These are phyloP conservation scores for Vanrija sp. DNA, from an alignment of 1,284 basidiomycete genomes.

Conservation along the genomic window DNA sequence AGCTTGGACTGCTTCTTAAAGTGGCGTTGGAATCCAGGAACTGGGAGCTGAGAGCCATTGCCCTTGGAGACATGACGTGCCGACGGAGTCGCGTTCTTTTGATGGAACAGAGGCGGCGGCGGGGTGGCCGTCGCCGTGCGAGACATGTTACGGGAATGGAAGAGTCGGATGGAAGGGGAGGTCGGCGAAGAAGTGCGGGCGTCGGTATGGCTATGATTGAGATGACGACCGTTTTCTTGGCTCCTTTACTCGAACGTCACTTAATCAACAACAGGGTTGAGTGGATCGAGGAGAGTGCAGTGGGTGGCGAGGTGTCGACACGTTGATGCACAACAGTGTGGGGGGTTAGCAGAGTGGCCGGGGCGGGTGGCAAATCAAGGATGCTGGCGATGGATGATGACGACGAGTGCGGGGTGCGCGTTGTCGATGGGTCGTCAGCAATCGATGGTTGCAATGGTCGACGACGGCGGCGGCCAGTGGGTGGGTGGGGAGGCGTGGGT, in stretches of 20 bases:
- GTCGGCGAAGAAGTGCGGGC: conserved; percentile 47
- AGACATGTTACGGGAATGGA: conserved; percentile 30
- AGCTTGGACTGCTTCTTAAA: conserved; percentile 10
- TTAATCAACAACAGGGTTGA: conserved; percentile 2
- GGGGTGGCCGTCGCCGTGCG: conserved; percentile 39
- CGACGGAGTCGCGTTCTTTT: conserved; percentile 33
- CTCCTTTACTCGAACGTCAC: conserved; percentile 21
- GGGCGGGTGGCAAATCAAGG: neutral
- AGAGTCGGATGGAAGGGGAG: conserved; percentile 24
- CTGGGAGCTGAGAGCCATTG: neutral
- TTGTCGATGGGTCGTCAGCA: neutral
- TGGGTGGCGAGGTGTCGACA: no score
- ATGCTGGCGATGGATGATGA: neutral
- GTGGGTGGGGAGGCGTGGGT: neutral
- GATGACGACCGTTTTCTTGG: conserved; percentile 43
- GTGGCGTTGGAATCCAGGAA: conserved; percentile 11
- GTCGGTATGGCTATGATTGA: conserved; percentile 39
- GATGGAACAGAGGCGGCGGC: conserved; percentile 41
- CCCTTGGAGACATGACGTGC: conserved; percentile 30
- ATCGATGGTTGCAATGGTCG: neutral
- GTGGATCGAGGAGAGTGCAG: no score
- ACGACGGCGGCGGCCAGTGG: neutral
- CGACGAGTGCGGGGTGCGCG: neutral
- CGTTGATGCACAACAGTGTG: neutral
- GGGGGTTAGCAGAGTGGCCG: neutral